phyloP scores from a whole-genome alignment of 2,329 filamentous ascomycete species.

The Didymella glomerata region DNA sequence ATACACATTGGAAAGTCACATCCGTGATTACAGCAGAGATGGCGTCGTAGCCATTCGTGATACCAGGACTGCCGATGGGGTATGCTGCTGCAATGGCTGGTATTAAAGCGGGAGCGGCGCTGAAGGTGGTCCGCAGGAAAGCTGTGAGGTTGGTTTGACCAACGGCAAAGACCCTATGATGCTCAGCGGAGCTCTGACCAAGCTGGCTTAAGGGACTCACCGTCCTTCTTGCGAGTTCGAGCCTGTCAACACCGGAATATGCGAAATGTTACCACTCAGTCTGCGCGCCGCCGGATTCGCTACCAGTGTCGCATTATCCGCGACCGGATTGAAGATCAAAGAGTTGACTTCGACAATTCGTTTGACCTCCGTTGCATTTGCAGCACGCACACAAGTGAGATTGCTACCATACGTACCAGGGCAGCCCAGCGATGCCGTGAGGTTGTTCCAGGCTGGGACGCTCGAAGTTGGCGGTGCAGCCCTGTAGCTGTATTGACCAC shows the following conservation, averaged over 20 bases:
- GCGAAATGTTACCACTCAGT: conserved; percentile 34
- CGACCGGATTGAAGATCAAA: conserved; percentile 30
- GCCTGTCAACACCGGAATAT: conserved; percentile 38
- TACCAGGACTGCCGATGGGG: conserved; percentile 26
- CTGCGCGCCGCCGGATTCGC: conserved; percentile 28
- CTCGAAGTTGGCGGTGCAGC: conserved; percentile 20
- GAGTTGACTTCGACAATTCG: conserved; percentile 29
- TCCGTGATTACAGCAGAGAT: conserved; percentile 32
- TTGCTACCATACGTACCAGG: conserved; percentile 27
- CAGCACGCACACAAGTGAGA: conserved; percentile 36
- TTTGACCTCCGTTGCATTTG: conserved; percentile 30
- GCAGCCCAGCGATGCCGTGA: conserved; percentile 35
- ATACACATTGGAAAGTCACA: conserved; percentile 30
- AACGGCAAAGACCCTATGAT: conserved; percentile 29
- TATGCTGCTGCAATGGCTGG: conserved; percentile 33
- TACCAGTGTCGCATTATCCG: conserved; percentile 37
- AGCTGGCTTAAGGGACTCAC: background rate
- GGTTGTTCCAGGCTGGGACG: conserved; percentile 32
- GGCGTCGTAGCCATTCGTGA: conserved; percentile 29
- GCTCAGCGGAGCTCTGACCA: background rate
- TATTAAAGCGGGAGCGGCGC: conserved; percentile 22
- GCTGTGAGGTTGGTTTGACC: conserved; percentile 28
- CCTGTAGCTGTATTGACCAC: conserved; percentile 37
- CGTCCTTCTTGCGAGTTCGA: conserved; percentile 41
- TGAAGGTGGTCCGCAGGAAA: conserved; percentile 31